Conservation (phyloP, 305 asterid genomes). For the Rubia peregrina region DNA sequence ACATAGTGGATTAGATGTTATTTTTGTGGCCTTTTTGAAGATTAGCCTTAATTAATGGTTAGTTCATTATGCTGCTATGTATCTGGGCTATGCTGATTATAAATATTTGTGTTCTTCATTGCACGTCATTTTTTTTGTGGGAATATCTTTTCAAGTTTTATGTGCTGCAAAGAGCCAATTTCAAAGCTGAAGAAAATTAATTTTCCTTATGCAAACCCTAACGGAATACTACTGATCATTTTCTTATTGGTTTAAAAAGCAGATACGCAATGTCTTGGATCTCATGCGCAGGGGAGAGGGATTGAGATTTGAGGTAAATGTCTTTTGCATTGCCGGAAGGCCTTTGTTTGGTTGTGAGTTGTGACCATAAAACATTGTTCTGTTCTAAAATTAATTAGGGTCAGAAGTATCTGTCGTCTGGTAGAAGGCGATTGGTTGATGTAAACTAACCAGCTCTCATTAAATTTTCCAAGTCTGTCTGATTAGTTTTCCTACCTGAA, state of each 20-base stretch:
- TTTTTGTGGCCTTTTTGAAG: background rate
- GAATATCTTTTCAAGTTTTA: too few species aligned
- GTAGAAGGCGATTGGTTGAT: background rate
- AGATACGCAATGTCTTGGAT: constrained; percentile 88
- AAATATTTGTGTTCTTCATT: too few species aligned
- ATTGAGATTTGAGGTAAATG: constrained; percentile 71
- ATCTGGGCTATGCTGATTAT: background rate
- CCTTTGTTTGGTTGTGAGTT: background rate
- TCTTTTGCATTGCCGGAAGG: constrained; percentile 12
- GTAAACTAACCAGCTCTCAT: background rate
- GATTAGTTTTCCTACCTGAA: too few species aligned
- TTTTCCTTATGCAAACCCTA: background rate
- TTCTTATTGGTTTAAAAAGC: constrained; percentile 27
- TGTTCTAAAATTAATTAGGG: background rate
- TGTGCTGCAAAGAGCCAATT: background rate
- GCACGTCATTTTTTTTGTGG: too few species aligned
- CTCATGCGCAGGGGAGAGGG: constrained; percentile 95
- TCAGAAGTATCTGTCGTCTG: background rate
- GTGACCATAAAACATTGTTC: background rate
- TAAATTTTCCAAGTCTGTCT: background rate
- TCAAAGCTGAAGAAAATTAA: background rate
- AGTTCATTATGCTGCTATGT: background rate
- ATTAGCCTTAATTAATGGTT: too few species aligned
- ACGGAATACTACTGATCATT: constrained; percentile 7
- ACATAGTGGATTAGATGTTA: background rate